phyloP scores from a whole-genome alignment of 129 eudicot genomes.

The Ambrosia artemisiifolia region DNA sequence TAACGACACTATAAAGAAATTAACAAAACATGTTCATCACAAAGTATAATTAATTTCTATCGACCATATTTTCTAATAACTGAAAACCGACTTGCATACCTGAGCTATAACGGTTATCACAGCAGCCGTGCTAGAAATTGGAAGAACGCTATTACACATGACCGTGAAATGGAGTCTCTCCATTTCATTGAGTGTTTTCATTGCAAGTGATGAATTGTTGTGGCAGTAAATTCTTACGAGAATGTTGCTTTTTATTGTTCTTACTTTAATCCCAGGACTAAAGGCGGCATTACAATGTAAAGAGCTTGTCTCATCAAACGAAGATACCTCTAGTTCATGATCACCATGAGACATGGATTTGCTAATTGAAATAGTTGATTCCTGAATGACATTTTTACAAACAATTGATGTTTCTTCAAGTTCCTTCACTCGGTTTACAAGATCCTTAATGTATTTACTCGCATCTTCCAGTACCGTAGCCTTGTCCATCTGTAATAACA shows the following conservation, averaged over 20 bases:
- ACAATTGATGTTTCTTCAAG: constrained; percentile 18
- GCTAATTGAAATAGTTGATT: constrained; percentile 6
- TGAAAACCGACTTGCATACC: not conserved
- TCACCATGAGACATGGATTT: constrained; percentile 14
- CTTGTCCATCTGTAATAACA: constrained; percentile 26
- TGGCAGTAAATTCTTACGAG: constrained; percentile 25
- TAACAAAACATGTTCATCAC: constrained; percentile 1
- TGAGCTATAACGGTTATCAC: constrained; percentile 29
- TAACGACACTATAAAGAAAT: not conserved
- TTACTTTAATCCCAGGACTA: constrained; percentile 24
- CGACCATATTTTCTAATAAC: not conserved
- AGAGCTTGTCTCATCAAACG: constrained; percentile 13
- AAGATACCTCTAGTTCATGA: constrained; percentile 15
- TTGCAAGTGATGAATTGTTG: constrained; percentile 8
- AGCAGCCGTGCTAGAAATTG: constrained; percentile 1
- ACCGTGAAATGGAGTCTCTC: constrained; percentile 22
- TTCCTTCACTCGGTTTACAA: constrained; percentile 30
- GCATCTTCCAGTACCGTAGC: constrained; percentile 30
- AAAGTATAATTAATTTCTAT: not conserved
- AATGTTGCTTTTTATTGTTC: constrained; percentile 10
- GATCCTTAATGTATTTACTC: constrained; percentile 18
- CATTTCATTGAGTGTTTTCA: constrained; percentile 26
- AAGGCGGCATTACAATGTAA: not conserved
- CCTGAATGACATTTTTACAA: not conserved
- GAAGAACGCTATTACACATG: constrained; percentile 25